Conservation (phyloP, 441 rosid genomes). For the Arabidopsis hybrid region DNA sequence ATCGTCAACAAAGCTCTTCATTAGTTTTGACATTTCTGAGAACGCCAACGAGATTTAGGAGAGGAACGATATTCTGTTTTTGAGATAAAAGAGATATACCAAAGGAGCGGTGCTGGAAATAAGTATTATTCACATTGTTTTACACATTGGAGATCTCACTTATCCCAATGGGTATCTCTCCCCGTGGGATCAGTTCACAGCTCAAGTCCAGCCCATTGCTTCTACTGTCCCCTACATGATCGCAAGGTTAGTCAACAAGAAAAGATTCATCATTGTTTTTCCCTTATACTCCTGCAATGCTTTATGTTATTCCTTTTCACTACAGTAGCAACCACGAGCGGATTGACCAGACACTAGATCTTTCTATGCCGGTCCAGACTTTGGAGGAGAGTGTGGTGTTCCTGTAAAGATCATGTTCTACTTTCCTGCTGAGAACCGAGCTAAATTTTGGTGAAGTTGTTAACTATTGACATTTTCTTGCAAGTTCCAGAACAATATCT, state of each 20-base stretch:
- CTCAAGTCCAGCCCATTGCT: conserved; percentile 88
- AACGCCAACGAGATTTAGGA: no score
- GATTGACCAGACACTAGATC: conserved; percentile 91
- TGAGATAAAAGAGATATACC: no score
- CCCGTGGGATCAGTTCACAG: conserved; percentile 98
- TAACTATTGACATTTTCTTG: not conserved
- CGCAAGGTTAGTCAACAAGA: conserved; percentile 61
- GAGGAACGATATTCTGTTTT: no score
- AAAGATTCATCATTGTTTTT: conserved; percentile 29
- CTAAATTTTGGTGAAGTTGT: conserved; percentile 78
- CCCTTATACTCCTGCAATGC: conserved; percentile 12
- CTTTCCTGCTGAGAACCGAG: conserved; percentile 89
- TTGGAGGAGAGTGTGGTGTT: conserved; percentile 97
- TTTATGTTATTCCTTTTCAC: conserved; percentile 25
- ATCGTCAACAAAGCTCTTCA: no score
- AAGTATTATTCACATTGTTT: conserved; percentile 78
- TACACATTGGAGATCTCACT: conserved; percentile 87
- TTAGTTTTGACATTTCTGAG: no score
- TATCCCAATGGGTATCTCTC: conserved; percentile 93
- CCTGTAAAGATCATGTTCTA: conserved; percentile 87
- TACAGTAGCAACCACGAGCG: conserved; percentile 93
- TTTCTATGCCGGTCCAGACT: conserved; percentile 69
- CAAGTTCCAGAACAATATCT: not conserved
- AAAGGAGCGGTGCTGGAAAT: no score
- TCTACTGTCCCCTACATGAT: conserved; percentile 85